These are phyloP conservation scores for Thraustochytrium sp. DNA, from an alignment of 352 stramenopile species.

Conservation along the genomic window DNA sequence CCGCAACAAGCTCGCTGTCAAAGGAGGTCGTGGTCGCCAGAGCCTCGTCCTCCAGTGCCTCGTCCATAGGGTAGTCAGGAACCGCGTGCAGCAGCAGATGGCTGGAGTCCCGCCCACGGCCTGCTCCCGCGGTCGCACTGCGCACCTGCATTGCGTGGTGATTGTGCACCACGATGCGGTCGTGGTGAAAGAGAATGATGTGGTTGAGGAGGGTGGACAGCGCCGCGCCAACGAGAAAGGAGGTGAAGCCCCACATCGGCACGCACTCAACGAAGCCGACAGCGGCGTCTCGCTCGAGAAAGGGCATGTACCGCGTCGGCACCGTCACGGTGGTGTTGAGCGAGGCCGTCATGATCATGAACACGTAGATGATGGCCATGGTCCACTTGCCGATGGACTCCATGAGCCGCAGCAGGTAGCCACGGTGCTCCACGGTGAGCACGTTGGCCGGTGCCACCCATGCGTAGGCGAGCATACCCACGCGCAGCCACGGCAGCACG, in stretches of 20 bases:
- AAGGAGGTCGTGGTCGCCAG: too few relatives aligned
- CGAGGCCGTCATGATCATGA: constrained; percentile 30
- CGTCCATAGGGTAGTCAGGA: constrained; percentile 13
- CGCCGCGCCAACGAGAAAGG: background rate
- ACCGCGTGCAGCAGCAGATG: background rate
- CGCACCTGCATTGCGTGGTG: background rate
- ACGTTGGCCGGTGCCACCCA: constrained; percentile 34
- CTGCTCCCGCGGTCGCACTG: too few relatives aligned
- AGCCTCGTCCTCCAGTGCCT: background rate
- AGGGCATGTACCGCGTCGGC: background rate
- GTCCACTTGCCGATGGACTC: constrained; percentile 29
- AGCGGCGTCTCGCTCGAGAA: background rate
- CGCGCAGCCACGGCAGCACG: constrained; percentile 5
- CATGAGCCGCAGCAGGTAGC: constrained; percentile 15
- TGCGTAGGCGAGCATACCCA: constrained; percentile 10
- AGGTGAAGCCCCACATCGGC: constrained; percentile 34
- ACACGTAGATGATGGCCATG: constrained; percentile 36
- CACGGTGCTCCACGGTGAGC: constrained; percentile 11
- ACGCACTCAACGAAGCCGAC: constrained; percentile 18
- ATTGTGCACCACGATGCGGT: constrained; percentile 29
- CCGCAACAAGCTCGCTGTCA: background rate
- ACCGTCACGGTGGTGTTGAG: constrained; percentile 6
- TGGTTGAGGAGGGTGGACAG: constrained; percentile 26
- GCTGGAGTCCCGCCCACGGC: too few relatives aligned
- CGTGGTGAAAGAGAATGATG: constrained; percentile 11